phyloP scores from a whole-genome alignment of 192 early-diverging fungal species.

The Coemansia sp. region DNA sequence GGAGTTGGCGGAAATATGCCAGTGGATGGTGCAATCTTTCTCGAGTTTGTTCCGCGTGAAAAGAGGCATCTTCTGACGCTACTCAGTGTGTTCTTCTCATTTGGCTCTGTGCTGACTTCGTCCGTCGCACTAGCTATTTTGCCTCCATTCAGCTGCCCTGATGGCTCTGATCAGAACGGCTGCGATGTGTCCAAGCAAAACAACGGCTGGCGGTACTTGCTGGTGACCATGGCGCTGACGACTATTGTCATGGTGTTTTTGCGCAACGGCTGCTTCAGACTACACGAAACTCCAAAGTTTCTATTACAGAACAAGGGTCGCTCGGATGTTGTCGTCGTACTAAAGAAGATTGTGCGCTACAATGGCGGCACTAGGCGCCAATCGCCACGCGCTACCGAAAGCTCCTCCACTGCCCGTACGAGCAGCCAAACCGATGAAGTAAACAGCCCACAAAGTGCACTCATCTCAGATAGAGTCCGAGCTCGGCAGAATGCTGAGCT shows the following conservation, averaged over 20 bases:
- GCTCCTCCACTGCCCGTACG: background rate
- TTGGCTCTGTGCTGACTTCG: constrained; percentile 73
- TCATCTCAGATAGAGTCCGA: background rate
- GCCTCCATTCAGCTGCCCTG: constrained; percentile 67
- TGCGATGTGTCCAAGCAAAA: constrained; percentile 64
- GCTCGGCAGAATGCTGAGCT: background rate
- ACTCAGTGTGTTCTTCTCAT: constrained; percentile 80
- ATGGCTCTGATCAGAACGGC: constrained; percentile 21
- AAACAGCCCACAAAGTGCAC: constrained; percentile 5
- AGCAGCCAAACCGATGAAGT: constrained; percentile 2
- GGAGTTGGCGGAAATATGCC: constrained; percentile 70
- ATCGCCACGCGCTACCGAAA: constrained; percentile 8
- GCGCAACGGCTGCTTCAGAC: constrained; percentile 64
- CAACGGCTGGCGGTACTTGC: constrained; percentile 77
- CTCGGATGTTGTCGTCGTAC: constrained; percentile 65
- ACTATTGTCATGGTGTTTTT: constrained; percentile 70
- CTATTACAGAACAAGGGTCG: constrained; percentile 63
- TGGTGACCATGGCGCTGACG: constrained; percentile 59
- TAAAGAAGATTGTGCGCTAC: constrained; percentile 62
- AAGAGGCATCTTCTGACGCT: constrained; percentile 80
- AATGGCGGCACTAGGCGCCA: constrained; percentile 54
- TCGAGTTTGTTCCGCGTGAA: constrained; percentile 79
- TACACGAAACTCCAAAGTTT: constrained; percentile 81
- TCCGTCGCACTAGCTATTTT: constrained; percentile 63
- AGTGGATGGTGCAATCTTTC: constrained; percentile 73